Evolutionary conservation across 257 asterid species (phyloP).

Genomic region (Solanum virginianum): DNA sequence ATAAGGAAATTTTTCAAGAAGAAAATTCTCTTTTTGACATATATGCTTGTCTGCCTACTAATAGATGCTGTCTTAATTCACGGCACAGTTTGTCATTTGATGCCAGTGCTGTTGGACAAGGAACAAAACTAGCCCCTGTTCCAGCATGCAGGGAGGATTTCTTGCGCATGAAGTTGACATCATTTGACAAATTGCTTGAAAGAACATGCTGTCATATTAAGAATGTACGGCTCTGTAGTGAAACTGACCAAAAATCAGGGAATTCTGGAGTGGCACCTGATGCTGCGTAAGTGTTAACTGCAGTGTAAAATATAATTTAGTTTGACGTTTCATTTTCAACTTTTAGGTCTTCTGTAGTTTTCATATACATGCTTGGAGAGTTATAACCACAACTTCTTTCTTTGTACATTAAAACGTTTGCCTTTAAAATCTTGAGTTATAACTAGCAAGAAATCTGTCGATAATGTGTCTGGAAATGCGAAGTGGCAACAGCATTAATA

Average conservation of each 20-base stretch:
- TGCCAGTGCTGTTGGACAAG: constrained; percentile 23
- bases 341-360: background rate
- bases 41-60: background rate
- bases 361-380: background rate
- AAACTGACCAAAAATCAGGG: constrained; percentile 64
- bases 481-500: background rate
- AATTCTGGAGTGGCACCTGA: constrained; percentile 97
- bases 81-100: constrained; percentile 39
- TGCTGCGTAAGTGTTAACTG: constrained; percentile 69
- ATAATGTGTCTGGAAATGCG: background rate
- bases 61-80: background rate
- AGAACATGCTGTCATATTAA: constrained; percentile 72
- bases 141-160: constrained; percentile 92
- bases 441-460: background rate
- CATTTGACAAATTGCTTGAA: constrained; percentile 83
- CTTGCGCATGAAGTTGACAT: constrained; percentile 73
- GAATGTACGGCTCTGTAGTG: constrained; percentile 88
- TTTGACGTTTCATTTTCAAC: background rate
- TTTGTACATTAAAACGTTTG: background rate
- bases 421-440: background rate
- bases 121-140: constrained; percentile 47
- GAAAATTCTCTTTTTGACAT: background rate
- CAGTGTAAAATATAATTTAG: background rate
- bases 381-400: background rate
- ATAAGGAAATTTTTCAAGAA: background rate